Base-by-base conservation (phyloP, 2,329 filamentous ascomycete genomes). In the Paecilomyces fulvus region DNA sequence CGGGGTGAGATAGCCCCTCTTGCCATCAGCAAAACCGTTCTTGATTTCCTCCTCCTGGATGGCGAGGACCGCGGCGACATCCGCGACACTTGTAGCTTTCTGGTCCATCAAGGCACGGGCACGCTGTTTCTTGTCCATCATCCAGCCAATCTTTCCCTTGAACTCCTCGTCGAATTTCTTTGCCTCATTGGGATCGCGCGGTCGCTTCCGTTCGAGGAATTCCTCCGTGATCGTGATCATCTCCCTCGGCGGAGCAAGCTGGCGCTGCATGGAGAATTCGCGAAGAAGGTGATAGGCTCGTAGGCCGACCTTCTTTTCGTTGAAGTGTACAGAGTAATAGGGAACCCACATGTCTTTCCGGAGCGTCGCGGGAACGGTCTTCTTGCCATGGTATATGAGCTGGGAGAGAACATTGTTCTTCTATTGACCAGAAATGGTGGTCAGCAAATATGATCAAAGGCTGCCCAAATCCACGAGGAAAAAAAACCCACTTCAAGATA, bases 261-360 rank as follows among this genome's bases (percentile, higher is more conserved):
- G 83, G 65, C 84, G 81, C 57, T 84, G 76, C 61, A 77, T 73
- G 12, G 81, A 77, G 64, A 82, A 83, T 70, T 87, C 83, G 59
- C 81, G 81, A 53, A 87, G 77, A 60, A 81, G 78, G 52, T 78
- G 75, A 68, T 79, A 85, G 20, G 81, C 80, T 49, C 77, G 71
- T 20, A 83, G 76, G 54, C 83, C 83, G 59, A 77, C 68, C 52
- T 68, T 67, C 48, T 75, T 60, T 48, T 75, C 70, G 28, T 80
- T 77, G 61, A 86, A 83, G 59, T 79, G 77, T 52, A 85, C 73
- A 25, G 79, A 80, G 65, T 77, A 83, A 67, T 84, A 79, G 0
- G 83, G 83, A 12, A 73, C 73, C 84, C 84, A 87, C 67, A 84
- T 75, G 67, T 87, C 84, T 66, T 81, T 82, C 59, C 84, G 83